Base-by-base conservation (phyloP, 371 early-diverging fungal genomes). In the Syncephalastrum monosporum region DNA sequence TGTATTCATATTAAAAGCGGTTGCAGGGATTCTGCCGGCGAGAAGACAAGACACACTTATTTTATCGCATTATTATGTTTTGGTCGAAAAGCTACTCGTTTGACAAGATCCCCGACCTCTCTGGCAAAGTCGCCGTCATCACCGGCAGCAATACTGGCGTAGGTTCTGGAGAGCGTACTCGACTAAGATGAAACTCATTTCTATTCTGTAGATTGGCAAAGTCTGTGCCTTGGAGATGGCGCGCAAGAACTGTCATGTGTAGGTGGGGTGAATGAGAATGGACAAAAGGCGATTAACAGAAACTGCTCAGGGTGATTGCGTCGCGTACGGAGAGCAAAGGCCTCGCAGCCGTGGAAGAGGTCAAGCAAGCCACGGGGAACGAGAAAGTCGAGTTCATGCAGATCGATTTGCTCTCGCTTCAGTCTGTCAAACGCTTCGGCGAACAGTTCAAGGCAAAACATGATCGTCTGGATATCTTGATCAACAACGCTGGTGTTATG, bases 401-500 rank as follows among this genome's bases (percentile, higher is more conserved):
- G 15, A 62, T 90, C 47, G 82, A 92, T 60, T 61, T 91, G 54
- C 60, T 81, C 25, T 77, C 77, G 16, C 62, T 89, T 29, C 69
- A 63, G 13, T 77, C 81, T 3, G 80, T 87, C 5, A 69, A 70
- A 5, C 50, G 53, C 19, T 89, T 90, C 58, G 82, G 81, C 7
- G 67, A 77, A 10, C 60, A 63, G 38, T 85, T 86, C 56, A 66
- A 75, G 51, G 60, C 60, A 4, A 67, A 66, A 8, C 68, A 76
- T 3, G 49, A 63, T 14, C 69, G 82, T 7, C 67, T 92, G 3
- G 80, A 90, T 49, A 66, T 90, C 27, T 68, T 92, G 43, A 56
- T 91, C 14, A 84, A 79, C 60, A 87, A 88, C 53, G 82, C 84
- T 10, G 93, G 89, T 13, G 74, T 91, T 33, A 90, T 91, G 91